Conservation (phyloP, 1,284 basidiomycete species). For the Mycosarcoma maydis region DNA sequence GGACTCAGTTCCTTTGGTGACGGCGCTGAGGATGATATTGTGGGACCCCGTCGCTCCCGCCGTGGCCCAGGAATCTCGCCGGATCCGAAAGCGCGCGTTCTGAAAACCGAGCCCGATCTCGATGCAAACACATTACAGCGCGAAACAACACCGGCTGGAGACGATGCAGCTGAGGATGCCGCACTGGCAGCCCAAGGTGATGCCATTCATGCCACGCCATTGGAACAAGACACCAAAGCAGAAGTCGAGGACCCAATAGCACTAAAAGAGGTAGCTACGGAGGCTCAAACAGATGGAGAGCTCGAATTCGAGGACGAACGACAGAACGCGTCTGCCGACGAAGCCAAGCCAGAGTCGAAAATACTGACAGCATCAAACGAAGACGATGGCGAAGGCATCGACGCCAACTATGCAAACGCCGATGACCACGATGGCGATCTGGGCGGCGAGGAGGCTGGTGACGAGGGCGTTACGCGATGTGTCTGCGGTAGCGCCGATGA, state of each 20-base stretch:
- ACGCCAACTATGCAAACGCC: slow-evolving; percentile 23
- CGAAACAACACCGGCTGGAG: not conserved
- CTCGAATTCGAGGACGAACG: slow-evolving; percentile 16
- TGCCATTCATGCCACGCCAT: not conserved
- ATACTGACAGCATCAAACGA: not conserved
- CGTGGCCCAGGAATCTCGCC: slow-evolving; percentile 43
- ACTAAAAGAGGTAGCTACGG: slow-evolving; percentile 15
- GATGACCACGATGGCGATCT: slow-evolving; percentile 28
- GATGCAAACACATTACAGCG: slow-evolving; percentile 13
- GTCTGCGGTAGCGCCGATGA: slow-evolving; percentile 85
- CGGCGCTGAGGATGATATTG: slow-evolving; percentile 33
- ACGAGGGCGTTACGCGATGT: slow-evolving; percentile 88
- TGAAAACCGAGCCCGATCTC: slow-evolving; percentile 32
- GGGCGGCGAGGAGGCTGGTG: slow-evolving; percentile 72
- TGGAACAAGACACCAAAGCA: slow-evolving; percentile 2
- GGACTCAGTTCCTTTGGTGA: slow-evolving; percentile 50
- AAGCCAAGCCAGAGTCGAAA: slow-evolving; percentile 1
- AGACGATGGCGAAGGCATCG: slow-evolving; percentile 17
- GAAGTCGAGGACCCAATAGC: slow-evolving; percentile 6
- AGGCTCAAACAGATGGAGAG: slow-evolving; percentile 7
- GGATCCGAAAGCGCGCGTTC: slow-evolving; percentile 26
- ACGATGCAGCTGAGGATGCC: not conserved
- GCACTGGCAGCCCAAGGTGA: not conserved
- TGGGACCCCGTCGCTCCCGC: slow-evolving; percentile 44
- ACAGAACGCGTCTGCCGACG: not conserved